These are phyloP conservation scores for Trichoderma reesei DNA, from an alignment of 495 filamentous ascomycete genomes.

Conservation along the genomic window DNA sequence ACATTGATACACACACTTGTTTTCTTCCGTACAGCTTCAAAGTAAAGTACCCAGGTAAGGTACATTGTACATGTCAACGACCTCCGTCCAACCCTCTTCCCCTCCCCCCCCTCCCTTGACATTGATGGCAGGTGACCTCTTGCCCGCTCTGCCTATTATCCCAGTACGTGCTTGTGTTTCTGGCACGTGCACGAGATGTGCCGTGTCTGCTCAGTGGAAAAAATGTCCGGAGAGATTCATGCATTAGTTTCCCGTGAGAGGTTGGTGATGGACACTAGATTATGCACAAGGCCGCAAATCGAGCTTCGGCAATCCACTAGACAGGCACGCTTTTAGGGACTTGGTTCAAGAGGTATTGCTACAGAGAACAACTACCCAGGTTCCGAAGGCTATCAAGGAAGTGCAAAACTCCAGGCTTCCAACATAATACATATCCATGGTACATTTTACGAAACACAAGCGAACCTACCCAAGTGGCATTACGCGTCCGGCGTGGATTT, in stretches of 20 bases:
- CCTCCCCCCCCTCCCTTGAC: too few relatives aligned
- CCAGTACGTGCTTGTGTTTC: neutral
- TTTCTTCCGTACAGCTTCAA: too few relatives aligned
- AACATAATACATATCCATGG: too few relatives aligned
- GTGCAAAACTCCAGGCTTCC: too few relatives aligned
- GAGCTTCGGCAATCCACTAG: neutral
- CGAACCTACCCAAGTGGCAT: neutral
- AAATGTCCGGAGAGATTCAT: constrained; percentile 5
- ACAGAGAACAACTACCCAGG: neutral
- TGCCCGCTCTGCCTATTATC: neutral
- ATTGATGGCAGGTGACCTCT: constrained; percentile 8
- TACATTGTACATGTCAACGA: too few relatives aligned
- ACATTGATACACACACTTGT: too few relatives aligned
- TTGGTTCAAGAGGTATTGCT: neutral
- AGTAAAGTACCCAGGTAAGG: too few relatives aligned
- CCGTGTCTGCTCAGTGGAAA: neutral
- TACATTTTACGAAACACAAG: neutral
- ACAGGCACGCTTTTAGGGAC: neutral
- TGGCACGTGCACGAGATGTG: constrained; percentile 3
- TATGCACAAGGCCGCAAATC: neutral
- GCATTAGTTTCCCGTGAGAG: neutral
- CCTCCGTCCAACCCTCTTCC: too few relatives aligned
- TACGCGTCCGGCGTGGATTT: neutral
- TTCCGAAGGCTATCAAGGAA: neutral
- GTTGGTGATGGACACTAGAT: neutral